Conservation (phyloP, 768 basidiomycete species). For the Suillus sp. region DNA sequence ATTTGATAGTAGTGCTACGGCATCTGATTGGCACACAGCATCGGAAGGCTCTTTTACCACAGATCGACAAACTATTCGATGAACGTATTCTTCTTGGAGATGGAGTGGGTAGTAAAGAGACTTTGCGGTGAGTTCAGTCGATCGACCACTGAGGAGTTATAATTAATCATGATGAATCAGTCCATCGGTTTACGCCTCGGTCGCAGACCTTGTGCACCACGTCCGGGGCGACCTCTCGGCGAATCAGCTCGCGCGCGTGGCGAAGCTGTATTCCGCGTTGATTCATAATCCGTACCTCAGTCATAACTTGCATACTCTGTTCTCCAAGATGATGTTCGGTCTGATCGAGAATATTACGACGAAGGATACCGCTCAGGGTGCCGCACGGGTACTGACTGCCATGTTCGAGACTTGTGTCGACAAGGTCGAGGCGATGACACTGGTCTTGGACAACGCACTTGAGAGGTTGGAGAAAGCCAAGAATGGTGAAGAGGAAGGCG, state of each 20-base stretch:
- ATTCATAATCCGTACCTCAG: conserved; percentile 87
- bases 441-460: conserved; percentile 51
- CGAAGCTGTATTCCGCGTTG: conserved; percentile 83
- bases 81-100: conserved; percentile 88
- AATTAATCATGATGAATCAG: conserved; percentile 39
- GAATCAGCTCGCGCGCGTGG: conserved; percentile 73
- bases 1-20: conserved; percentile 88
- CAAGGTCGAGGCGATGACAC: conserved; percentile 79
- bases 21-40: conserved; percentile 84
- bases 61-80: conserved; percentile 88
- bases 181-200: conserved; percentile 79
- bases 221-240: conserved; percentile 80
- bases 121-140: conserved; percentile 58
- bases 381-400: conserved; percentile 65
- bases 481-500: conserved; percentile 38
- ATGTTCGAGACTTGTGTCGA: conserved; percentile 85
- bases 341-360: conserved; percentile 79
- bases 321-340: conserved; percentile 90
- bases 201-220: conserved; percentile 94
- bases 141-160: background rate
- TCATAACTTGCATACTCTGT: conserved; percentile 83
- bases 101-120: conserved; percentile 82
- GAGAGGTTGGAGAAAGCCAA: conserved; percentile 50
- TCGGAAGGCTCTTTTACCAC: conserved; percentile 73
- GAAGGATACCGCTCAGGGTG: conserved; percentile 72